phyloP scores from a whole-genome alignment of 352 stramenopile species.

The Globisporangium cylindrosporum region DNA sequence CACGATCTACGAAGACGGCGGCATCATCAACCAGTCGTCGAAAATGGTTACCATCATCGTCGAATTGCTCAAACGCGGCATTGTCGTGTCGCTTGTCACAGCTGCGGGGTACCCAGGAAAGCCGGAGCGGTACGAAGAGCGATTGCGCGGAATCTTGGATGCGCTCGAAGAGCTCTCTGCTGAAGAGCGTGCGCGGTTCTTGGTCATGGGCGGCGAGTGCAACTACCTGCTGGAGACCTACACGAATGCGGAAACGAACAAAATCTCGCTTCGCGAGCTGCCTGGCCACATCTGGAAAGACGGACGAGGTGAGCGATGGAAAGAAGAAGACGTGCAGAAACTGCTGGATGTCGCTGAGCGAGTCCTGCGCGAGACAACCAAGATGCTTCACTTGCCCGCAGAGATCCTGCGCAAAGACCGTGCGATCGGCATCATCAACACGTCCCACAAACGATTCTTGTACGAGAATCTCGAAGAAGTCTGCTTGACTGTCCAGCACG shows the following conservation, averaged over 20 bases:
- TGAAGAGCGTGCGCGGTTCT: slow-evolving; percentile 65
- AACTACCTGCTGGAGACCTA: slow-evolving; percentile 92
- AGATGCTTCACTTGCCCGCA: slow-evolving; percentile 81
- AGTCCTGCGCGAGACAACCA: slow-evolving; percentile 70
- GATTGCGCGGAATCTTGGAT: slow-evolving; percentile 75
- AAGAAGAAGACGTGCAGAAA: slow-evolving; percentile 63
- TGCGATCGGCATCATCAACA: slow-evolving; percentile 91
- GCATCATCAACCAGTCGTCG: slow-evolving; percentile 60
- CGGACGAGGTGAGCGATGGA: slow-evolving; percentile 85
- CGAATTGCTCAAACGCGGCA: slow-evolving; percentile 55
- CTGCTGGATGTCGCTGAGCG: slow-evolving; percentile 85
- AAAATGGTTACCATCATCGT: slow-evolving; percentile 75
- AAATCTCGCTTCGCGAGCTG: slow-evolving; percentile 65
- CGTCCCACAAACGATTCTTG: slow-evolving; percentile 68
- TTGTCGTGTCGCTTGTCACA: slow-evolving; percentile 83
- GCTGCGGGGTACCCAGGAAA: slow-evolving; percentile 76
- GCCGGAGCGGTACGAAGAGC: slow-evolving; percentile 65
- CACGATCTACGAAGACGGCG: slow-evolving; percentile 86
- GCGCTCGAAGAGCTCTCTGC: slow-evolving; percentile 44
- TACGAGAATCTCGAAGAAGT: slow-evolving; percentile 95
- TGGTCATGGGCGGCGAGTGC: slow-evolving; percentile 96
- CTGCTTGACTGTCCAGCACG: slow-evolving; percentile 89
- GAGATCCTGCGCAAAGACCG: slow-evolving; percentile 92
- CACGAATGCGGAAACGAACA: slow-evolving; percentile 35
- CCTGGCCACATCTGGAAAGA: slow-evolving; percentile 71